Percentiles rank a stretch among this genome's conserved stretches.
phyloP scores from a whole-genome alignment of 2,329 filamentous ascomycete species.

The Chaetomium sp. region DNA sequence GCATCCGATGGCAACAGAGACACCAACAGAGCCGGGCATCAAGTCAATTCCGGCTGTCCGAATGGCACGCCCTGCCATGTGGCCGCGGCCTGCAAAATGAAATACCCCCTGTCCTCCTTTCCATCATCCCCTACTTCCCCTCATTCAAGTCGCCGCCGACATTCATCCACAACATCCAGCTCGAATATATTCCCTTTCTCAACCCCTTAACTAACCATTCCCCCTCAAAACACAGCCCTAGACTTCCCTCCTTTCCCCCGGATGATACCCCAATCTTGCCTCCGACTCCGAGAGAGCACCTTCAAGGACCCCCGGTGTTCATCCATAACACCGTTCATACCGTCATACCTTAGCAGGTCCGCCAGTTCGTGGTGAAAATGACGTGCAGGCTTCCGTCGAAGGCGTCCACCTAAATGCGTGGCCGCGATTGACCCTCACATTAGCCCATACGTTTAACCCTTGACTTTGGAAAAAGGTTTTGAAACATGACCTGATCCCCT shows the following conservation, averaged over 20 bases:
- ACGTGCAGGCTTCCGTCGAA: slow-evolving; percentile 25
- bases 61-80: neutral
- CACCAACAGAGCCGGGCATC: neutral
- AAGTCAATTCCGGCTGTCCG: slow-evolving; percentile 3
- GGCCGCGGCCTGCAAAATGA: no score
- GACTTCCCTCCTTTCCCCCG: slow-evolving; percentile 1
- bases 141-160: neutral
- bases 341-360: neutral
- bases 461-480: neutral
- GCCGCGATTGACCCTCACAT: slow-evolving; percentile 7
- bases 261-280: no score
- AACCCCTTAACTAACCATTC: neutral
- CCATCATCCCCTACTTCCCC: no score
- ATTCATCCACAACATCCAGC: neutral
- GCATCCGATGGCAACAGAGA: neutral
- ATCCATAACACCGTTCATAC: no score
- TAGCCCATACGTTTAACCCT: slow-evolving; percentile 12
- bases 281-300: no score
- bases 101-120: neutral
- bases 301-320: no score
- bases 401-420: slow-evolving; percentile 22
- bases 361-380: slow-evolving; percentile 24
- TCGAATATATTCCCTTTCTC: neutral
- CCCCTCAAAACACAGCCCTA: neutral
- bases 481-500: neutral